Evolutionary conservation across 106 monocot species (phyloP).

Genomic region (Hemerocallis citrina): DNA sequence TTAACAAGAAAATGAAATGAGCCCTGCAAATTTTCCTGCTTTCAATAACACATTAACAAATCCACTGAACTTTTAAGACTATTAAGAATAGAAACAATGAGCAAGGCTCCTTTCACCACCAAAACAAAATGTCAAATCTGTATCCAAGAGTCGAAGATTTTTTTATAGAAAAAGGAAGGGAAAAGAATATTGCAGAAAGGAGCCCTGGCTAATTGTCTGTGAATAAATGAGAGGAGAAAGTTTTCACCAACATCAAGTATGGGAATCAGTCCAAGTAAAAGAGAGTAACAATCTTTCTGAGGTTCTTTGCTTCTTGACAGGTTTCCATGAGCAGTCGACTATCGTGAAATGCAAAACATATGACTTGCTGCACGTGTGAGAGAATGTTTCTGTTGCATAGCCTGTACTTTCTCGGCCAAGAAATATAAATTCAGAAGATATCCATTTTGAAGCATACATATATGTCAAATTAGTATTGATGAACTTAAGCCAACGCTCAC

Average conservation of each 20-base stretch:
- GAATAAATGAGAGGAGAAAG: not conserved
- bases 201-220: not conserved
- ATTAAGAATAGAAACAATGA: constrained; percentile 4
- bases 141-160: not conserved
- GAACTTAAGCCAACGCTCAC: too few species aligned
- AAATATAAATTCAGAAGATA: too few species aligned
- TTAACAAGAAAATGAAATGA: not conserved
- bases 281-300: constrained; percentile 94
- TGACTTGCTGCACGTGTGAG: constrained; percentile 94
- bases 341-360: constrained; percentile 97
- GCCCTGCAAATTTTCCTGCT: not conserved
- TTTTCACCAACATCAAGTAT: not conserved
- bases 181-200: not conserved
- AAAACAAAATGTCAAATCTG: not conserved
- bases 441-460: too few species aligned
- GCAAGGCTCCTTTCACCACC: not conserved
- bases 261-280: constrained; percentile 85
- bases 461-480: too few species aligned
- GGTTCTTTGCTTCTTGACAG: constrained; percentile 89
- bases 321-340: constrained; percentile 98
- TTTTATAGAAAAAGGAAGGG: not conserved
- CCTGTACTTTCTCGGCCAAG: constrained; percentile 31
- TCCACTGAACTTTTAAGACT: not conserved
- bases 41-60: not conserved
- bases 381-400: constrained; percentile 95